Base-by-base conservation (phyloP, 2,329 filamentous ascomycete species). In the Tolypocladium capitatum region DNA sequence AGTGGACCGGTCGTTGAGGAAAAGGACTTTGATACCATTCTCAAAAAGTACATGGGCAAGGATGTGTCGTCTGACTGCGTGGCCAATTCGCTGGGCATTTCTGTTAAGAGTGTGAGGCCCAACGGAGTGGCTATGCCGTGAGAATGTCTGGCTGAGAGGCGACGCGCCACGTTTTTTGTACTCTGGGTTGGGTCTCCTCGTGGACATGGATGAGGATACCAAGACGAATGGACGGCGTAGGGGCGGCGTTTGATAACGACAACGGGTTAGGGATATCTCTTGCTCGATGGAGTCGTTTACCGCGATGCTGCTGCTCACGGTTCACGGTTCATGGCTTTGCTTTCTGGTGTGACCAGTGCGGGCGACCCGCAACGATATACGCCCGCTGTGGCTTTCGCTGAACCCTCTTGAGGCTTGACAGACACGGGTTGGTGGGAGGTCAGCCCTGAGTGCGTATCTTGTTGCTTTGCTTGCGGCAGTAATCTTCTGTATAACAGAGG, bases 1-100 rank as follows among this genome's bases (percentile, higher is more conserved):
- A 84, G 76, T 18, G 91, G 92, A 16, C 87, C 94, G 13, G 87
- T 95, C 18, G 86, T 98, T 24, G 84, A 89, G 52, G 83, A 94
- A 68, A 80, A 80, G 47, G 90, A 97, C 58, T 94, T 97, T 57
- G 85, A 95, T 60, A 78, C 74, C 36, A 84, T 89, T 46, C 74
- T 91, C 68, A 76, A 72, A 51, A 81, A 81, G 61, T 81, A 80
- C 54, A 71, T 80, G 55, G 71, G 75, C 58, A 66, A 68, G 51
- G 63, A 68, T 21, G 59, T 58, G 27, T 60, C 63, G 6, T 56
- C 61, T 10, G 60, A 59, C 18, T 61, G 60, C 44, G 56, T 65
- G 33, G 65, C 64, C 42, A 52, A 55, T n/a, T 56, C 58, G 80
- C 69, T 92, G 28, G 83, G 87, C 52, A 75, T 80, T 52, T 77